Base-by-base conservation (phyloP, 768 basidiomycete genomes). In the Boletus edulis region DNA sequence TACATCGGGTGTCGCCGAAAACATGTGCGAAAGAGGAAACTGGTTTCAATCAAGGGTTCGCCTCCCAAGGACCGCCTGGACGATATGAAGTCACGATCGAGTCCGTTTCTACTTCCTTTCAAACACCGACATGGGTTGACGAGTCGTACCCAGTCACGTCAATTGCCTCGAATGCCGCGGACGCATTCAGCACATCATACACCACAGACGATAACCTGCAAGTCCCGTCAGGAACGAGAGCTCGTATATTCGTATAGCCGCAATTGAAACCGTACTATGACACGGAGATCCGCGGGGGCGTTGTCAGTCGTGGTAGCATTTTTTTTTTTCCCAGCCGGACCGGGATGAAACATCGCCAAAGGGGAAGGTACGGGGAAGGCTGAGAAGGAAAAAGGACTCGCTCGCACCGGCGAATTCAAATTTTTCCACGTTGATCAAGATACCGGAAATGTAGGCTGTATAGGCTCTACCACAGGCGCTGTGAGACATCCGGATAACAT, bases 141-240 rank as follows among this genome's bases (percentile, higher is more conserved):
- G 34, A 18, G 42, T 61, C 57, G 32, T 62, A 61, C 7, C 52
- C 63, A 7, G 79, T 78, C n/a, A 80, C 73, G 58, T 89, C 86
- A 9, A 81, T 60, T 67, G 88, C 85, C 51, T 79, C 65, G 62
- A 87, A 88, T 39, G 58, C 68, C 29, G 67, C 57, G 31, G 72
- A 72, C 42, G 72, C 67, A 20, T 84, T 88, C 43, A 86, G 76
- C 40, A 70, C 29, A 63, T 74, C 80, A 70, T 93, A 94, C 42
- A 87, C 65, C 55, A 87, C 46, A 10, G 81, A 75, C 2, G 89
- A 87, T 41, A 85, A 79, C 31, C 81, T 20, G 2, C 83, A 60
- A 91, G 87, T 29, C 91, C 91, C n/a, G 87, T 87, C 72, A 92
- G 88, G 79, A 91, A 94, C 13, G 87, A 84, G 75, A 91, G 78